Percentiles rank a stretch among this genome's conserved stretches.
These are phyloP conservation scores for Pisolithus microcarpus DNA, from an alignment of 768 basidiomycete species.

Conservation along the genomic window DNA sequence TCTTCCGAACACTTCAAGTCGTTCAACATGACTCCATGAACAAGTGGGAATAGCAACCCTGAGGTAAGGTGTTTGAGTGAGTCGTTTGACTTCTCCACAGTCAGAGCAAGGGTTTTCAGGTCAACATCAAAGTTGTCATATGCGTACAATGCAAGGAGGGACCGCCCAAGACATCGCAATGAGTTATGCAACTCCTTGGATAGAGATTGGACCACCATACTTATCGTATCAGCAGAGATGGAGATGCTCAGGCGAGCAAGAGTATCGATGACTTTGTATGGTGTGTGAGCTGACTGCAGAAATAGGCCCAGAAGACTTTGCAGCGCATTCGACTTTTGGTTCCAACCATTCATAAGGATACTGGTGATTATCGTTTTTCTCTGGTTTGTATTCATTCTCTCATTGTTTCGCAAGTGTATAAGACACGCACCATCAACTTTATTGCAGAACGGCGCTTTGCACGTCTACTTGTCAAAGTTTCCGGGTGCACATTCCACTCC, in stretches of 20 bases:
- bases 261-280: constrained; percentile 21
- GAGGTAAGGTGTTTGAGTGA: constrained; percentile 21
- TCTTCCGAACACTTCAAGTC: constrained; percentile 28
- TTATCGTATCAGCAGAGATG: constrained; percentile 20
- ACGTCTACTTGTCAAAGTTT: not conserved
- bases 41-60: constrained; percentile 14
- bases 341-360: constrained; percentile 26
- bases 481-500: not conserved
- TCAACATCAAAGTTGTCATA: constrained; percentile 42
- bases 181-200: constrained; percentile 13
- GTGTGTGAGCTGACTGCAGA: constrained; percentile 20
- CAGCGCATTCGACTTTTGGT: constrained; percentile 8
- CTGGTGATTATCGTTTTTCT: constrained; percentile 9
- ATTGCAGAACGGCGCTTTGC: not conserved
- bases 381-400: not conserved
- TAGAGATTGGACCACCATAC: constrained; percentile 18
- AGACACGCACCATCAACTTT: not conserved
- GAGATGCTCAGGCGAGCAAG: constrained; percentile 26
- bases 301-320: constrained; percentile 7
- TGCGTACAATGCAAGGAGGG: constrained; percentile 22
- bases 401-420: no score
- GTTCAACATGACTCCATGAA: constrained; percentile 12
- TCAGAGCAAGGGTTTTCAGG: constrained; percentile 25
- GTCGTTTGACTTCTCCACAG: constrained; percentile 21
- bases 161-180: constrained; percentile 18